Evolutionary conservation across 371 early-diverging fungal species (phyloP).

Genomic region (Ordospora colligata): DNA sequence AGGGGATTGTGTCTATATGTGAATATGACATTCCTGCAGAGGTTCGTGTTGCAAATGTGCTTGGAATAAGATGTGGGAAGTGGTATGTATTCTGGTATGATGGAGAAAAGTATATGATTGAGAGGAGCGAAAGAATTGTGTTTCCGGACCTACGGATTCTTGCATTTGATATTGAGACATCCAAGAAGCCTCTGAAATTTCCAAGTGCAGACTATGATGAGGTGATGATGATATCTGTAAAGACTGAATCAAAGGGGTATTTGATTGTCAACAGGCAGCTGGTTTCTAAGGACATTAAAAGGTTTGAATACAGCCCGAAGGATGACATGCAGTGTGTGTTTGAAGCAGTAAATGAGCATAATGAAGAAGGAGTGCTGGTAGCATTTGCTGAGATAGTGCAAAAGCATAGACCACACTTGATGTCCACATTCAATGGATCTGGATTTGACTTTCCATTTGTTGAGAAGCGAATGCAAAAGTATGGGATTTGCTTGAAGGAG

Average conservation of each 20-base stretch:
- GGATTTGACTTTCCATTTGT: conserved; percentile 98
- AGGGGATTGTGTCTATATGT: conserved; percentile 25
- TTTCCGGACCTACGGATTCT: conserved; percentile 76
- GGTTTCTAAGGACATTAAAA: conserved; percentile 84
- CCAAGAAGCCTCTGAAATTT: conserved; percentile 91
- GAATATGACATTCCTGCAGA: conserved; percentile 57
- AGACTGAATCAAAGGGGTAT: conserved; percentile 66
- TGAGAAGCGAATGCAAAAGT: conserved; percentile 66
- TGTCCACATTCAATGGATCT: conserved; percentile 96
- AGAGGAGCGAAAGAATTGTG: conserved; percentile 62
- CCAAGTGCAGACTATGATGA: conserved; percentile 81
- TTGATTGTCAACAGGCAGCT: conserved; percentile 91
- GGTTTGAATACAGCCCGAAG: conserved; percentile 93
- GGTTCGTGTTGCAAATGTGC: conserved; percentile 23
- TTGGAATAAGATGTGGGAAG: conserved; percentile 54
- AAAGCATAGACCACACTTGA: conserved; percentile 73
- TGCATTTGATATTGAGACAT: conserved; percentile 97
- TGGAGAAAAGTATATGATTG: conserved; percentile 42
- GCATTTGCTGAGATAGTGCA: conserved; percentile 85
- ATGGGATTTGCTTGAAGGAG: conserved; percentile 60
- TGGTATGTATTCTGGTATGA: conserved; percentile 54
- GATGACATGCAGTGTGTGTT: conserved; percentile 83
- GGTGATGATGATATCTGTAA: conserved; percentile 95
- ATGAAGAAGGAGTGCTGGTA: conserved; percentile 71
- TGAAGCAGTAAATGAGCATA: conserved; percentile 80